Evolutionary conservation across 2,329 filamentous ascomycete species (phyloP), one percentile per base, ranked within the genome.

Genomic region (Stagonosporopsis tanaceti): DNA sequence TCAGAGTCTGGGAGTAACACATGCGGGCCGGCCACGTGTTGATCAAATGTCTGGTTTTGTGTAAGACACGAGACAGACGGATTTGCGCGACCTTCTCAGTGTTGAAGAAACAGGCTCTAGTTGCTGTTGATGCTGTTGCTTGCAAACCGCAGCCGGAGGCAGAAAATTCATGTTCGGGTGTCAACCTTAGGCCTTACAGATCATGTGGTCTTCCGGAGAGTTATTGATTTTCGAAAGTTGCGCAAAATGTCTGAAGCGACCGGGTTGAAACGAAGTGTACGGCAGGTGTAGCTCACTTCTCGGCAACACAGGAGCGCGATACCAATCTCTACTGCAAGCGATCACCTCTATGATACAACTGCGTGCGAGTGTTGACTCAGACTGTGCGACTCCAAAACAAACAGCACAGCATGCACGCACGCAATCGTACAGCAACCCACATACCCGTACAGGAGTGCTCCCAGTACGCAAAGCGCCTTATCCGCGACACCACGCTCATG

Each of bases 371-470:
- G 32, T 34, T 34, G 32, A 34, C 32, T 34, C 32, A 34, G 32
- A 34, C 32, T 34, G 5, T 34, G 14, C 32, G 12, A 15, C 32
- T 7, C 14, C 14, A 34, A 34, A 15, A 34, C 32, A 34, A 34
- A 34, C 32, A 47, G 24, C 44, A 52, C 30, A 47, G 14, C n/a
- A 48, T 27, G 51, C 48, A 37, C 30, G 17, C 37, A 47, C 6
- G 53, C 50, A 57, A 34, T 34, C 47, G 47, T 57, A 57, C 53
- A 51, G 53, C 41, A 57, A 37, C 47, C 17, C 34, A 44, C 53
- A 15, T 14, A 12, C 17, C 34, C 15, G 40, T 39, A 24, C 40
- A 32, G 32, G n/a, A 46, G 42, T 38, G 15, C 27, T 22, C 38
- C 54, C 47, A 44, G 47, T 39, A 32, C 27, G 42, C 24, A 35